Conservation (phyloP, 2,329 filamentous ascomycete genomes). For the Graphiopsis chlorocephala region DNA sequence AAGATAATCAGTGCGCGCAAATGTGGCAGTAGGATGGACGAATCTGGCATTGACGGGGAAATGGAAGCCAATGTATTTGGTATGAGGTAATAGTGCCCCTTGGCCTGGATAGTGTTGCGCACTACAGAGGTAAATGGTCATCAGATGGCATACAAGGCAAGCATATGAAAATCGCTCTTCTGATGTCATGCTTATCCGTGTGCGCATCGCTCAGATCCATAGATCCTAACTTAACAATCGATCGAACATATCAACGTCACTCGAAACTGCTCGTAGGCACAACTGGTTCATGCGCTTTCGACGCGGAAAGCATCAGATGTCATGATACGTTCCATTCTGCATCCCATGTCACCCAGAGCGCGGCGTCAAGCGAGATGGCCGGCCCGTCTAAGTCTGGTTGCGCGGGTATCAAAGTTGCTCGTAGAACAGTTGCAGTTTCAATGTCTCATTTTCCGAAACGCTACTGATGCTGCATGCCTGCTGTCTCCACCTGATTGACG, state of each 20-base stretch:
- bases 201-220: neutral
- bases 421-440: conserved; percentile 16
- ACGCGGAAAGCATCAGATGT: neutral
- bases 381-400: neutral
- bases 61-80: neutral
- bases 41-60: neutral
- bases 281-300: neutral
- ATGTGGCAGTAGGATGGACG: neutral
- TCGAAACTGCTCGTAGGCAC: neutral
- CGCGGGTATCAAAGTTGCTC: conserved; percentile 15
- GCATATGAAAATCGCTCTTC: neutral
- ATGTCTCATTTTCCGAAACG: conserved; percentile 16
- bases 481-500: conserved; percentile 15
- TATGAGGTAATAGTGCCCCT: no score
- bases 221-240: neutral
- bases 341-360: neutral
- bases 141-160: neutral
- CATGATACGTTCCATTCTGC: neutral
- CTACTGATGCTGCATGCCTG: conserved; percentile 16
- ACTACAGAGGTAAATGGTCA: neutral
- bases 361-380: neutral
- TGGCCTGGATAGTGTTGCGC: neutral
- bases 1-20: neutral
- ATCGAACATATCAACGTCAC: neutral
- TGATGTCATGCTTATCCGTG: neutral